These are phyloP conservation scores for Reutealis trisperma DNA, from an alignment of 345 rosid species.

Conservation along the genomic window DNA sequence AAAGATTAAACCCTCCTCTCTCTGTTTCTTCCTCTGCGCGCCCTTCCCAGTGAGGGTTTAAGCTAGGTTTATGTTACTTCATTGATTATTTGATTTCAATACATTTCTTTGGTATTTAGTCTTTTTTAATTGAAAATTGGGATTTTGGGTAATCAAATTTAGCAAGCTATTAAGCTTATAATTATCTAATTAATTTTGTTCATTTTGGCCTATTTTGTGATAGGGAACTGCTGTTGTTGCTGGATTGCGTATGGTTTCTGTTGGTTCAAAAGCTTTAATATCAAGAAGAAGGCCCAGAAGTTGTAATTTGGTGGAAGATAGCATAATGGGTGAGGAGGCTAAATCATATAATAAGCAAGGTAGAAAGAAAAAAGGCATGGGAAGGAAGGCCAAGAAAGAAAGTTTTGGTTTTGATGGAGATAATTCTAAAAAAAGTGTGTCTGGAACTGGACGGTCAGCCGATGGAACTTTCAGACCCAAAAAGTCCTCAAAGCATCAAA, in stretches of 20 bases:
- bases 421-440: conserved; percentile 34
- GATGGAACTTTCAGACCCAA: conserved; percentile 21
- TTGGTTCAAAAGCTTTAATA: conserved; percentile 56
- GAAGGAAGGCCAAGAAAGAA: conserved; percentile 51
- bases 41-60: conserved; percentile 7
- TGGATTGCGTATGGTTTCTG: conserved; percentile 44
- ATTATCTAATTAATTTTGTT: neutral
- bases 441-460: conserved; percentile 32
- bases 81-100: neutral
- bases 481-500: conserved; percentile 42
- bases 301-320: conserved; percentile 30
- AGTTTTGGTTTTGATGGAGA: conserved; percentile 52
- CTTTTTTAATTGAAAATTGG: neutral
- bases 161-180: neutral
- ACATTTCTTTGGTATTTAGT: neutral
- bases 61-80: neutral
- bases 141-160: neutral
- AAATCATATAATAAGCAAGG: conserved; percentile 43
- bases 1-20: neutral
- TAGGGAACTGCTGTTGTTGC: neutral
- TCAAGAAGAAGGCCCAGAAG: conserved; percentile 39
- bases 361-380: conserved; percentile 43
- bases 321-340: conserved; percentile 52
- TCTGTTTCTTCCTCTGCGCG: neutral
- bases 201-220: neutral